Conservation (phyloP, 2,329 filamentous ascomycete species). For the Trichoderma sp. region DNA sequence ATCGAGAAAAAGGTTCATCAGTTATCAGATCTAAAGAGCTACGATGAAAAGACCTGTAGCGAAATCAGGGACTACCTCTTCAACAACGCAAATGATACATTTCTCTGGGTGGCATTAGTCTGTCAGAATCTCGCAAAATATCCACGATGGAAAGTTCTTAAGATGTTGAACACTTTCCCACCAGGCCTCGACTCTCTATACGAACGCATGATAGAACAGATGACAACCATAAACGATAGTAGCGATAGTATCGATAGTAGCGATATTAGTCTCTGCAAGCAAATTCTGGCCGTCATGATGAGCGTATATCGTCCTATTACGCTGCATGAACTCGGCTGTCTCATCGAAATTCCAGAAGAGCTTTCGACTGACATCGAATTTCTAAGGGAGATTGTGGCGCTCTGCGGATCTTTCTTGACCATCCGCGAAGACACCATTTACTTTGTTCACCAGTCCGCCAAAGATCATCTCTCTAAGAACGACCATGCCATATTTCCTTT, state of each 20-base stretch:
- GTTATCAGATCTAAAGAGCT: slow-evolving; percentile 26
- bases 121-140: slow-evolving; percentile 22
- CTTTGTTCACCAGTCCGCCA: slow-evolving; percentile 44
- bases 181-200: slow-evolving; percentile 38
- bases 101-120: slow-evolving; percentile 29
- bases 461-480: slow-evolving; percentile 38
- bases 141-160: slow-evolving; percentile 21
- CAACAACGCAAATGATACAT: slow-evolving; percentile 36
- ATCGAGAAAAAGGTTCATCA: slow-evolving; percentile 35
- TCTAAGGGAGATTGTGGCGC: slow-evolving; percentile 30
- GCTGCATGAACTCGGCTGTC: slow-evolving; percentile 29
- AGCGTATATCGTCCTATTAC: slow-evolving; percentile 37
- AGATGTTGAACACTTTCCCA: slow-evolving; percentile 30
- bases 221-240: slow-evolving; percentile 24
- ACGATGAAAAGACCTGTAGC: slow-evolving; percentile 13
- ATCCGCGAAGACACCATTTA: slow-evolving; percentile 32
- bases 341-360: not conserved
- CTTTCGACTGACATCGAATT: slow-evolving; percentile 16
- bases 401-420: slow-evolving; percentile 42
- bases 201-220: slow-evolving; percentile 36
- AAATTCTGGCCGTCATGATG: slow-evolving; percentile 33
- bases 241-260: slow-evolving; percentile 7
- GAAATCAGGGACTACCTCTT: slow-evolving; percentile 23
- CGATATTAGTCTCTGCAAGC: slow-evolving; percentile 31
- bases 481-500: slow-evolving; percentile 23